phyloP scores from a whole-genome alignment of 306 rosid species.

The Malus sieversii region DNA sequence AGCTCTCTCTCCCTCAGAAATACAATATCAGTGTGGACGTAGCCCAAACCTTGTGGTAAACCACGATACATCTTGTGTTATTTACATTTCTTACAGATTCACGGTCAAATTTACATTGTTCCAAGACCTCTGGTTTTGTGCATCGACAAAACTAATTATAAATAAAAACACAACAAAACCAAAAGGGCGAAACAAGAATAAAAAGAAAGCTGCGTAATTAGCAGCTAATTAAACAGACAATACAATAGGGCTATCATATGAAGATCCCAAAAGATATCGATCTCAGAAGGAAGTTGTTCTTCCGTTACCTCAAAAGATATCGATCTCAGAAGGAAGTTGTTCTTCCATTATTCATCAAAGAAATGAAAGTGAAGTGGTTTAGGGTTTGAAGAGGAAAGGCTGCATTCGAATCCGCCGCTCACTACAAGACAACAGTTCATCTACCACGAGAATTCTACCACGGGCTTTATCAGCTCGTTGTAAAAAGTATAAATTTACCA shows the following conservation, averaged over 20 bases:
- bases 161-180: neutral
- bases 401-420: too few relatives aligned
- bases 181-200: neutral
- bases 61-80: too few relatives aligned
- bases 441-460: too few relatives aligned
- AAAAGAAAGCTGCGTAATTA: neutral
- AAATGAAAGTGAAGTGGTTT: neutral
- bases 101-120: too few relatives aligned
- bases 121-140: too few relatives aligned
- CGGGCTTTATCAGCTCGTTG: too few relatives aligned
- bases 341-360: neutral
- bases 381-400: neutral
- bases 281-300: neutral
- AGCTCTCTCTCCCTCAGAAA: too few relatives aligned
- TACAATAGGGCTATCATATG: neutral
- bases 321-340: neutral
- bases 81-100: too few relatives aligned
- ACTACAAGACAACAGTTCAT: too few relatives aligned
- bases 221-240: neutral
- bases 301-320: neutral
- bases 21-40: too few relatives aligned
- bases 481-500: too few relatives aligned
- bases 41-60: too few relatives aligned
- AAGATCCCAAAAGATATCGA: neutral
- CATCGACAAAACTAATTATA: neutral